A percentile compares a stretch with the other conserved stretches of the same genome.
phyloP scores from a whole-genome alignment of 371 early-diverging fungal genomes.

The Parasitella parasitica region DNA sequence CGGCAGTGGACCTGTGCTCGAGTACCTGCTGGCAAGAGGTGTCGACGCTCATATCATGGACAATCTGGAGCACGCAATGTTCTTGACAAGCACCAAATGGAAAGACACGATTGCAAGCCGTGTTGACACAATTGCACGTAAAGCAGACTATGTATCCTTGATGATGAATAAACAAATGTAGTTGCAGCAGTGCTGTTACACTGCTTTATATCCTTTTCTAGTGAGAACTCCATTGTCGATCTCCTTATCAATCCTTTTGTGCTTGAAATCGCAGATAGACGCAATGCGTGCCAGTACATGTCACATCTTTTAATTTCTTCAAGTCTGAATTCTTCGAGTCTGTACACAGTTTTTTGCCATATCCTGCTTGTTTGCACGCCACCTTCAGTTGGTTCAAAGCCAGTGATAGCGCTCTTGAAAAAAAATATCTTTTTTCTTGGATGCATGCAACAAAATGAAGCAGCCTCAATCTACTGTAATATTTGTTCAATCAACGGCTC shows the following conservation, averaged over 20 bases:
- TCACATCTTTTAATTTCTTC: no score
- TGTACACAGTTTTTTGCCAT: no score
- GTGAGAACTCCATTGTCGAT: no score
- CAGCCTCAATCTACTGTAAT: slow-evolving; percentile 16
- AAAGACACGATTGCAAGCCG: slow-evolving; percentile 23
- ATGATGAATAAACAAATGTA: not conserved
- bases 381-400: not conserved
- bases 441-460: not conserved
- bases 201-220: not conserved
- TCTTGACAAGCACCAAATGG: slow-evolving; percentile 46
- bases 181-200: not conserved
- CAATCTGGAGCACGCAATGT: slow-evolving; percentile 49
- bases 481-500: slow-evolving; percentile 25
- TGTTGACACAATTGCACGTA: slow-evolving; percentile 22
- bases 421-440: not conserved
- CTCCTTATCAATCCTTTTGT: no score
- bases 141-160: slow-evolving; percentile 24
- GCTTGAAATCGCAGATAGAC: no score
- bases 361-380: not conserved
- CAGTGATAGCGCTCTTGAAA: not conserved
- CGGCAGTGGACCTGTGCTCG: slow-evolving; percentile 28
- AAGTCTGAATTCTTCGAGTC: no score
- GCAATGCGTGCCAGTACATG: no score
- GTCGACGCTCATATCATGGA: slow-evolving; percentile 43
- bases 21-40: slow-evolving; percentile 29